Evolutionary conservation across 805 yeast genomes (phyloP).

Genomic region (Hanseniaspora meyeri): DNA sequence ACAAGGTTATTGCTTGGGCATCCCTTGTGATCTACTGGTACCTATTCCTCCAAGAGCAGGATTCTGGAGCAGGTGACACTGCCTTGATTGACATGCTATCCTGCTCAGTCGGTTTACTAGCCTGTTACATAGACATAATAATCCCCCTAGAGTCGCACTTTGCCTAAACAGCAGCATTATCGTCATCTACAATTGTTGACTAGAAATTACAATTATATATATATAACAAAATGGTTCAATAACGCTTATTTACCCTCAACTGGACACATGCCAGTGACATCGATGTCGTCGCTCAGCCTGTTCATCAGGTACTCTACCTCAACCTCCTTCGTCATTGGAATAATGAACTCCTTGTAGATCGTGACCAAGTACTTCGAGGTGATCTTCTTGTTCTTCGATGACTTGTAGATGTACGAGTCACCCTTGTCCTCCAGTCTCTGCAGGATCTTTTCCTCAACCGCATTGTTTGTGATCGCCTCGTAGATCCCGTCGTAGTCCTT

Average conservation of each 20-base stretch:
- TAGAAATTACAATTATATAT: too few species aligned
- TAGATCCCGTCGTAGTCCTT: constrained; percentile 63
- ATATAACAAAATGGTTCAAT: too few species aligned
- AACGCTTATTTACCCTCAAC: too few species aligned
- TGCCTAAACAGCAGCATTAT: too few species aligned
- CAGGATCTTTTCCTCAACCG: constrained; percentile 75
- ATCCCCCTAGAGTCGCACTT: constrained; percentile 20
- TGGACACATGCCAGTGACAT: constrained; percentile 10
- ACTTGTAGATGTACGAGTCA: constrained; percentile 77
- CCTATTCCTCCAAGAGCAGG: constrained; percentile 21
- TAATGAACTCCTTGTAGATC: constrained; percentile 76
- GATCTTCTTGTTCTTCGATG: constrained; percentile 64
- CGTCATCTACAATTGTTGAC: too few species aligned
- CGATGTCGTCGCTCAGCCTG: constrained; percentile 52
- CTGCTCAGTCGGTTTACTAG: constrained; percentile 36
- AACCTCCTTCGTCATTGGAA: constrained; percentile 88
- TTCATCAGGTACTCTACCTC: constrained; percentile 84
- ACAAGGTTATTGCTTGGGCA: constrained; percentile 36
- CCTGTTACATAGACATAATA: constrained; percentile 44
- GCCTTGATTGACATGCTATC: constrained; percentile 33
- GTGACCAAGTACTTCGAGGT: constrained; percentile 70
- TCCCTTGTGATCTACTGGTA: constrained; percentile 40
- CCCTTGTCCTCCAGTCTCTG: constrained; percentile 71
- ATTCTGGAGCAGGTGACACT: constrained; percentile 26
- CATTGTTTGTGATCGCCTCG: constrained; percentile 70